A percentile compares a stretch with the other conserved stretches of the same genome.
These are phyloP conservation scores for Eragrostis nindensis DNA, from an alignment of 176 grass and related monocot species.

Conservation along the genomic window DNA sequence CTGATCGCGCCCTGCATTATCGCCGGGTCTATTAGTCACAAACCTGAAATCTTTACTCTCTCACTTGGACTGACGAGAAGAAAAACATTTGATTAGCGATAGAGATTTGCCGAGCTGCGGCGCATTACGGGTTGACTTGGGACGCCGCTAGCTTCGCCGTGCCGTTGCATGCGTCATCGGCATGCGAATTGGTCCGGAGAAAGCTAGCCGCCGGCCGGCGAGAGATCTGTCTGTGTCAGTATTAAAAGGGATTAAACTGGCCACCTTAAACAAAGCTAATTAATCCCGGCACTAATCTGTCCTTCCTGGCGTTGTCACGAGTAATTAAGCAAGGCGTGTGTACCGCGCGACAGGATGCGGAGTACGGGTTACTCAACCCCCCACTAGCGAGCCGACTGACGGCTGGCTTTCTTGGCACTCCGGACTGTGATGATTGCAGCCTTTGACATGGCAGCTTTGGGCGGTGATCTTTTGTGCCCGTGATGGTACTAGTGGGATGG, in stretches of 20 bases:
- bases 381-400: conserved; percentile 35
- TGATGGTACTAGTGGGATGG: conserved; percentile 15
- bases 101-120: neutral
- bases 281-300: conserved; percentile 2
- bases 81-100: neutral
- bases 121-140: neutral
- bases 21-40: conserved; percentile 23
- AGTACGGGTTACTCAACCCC: conserved; percentile 34
- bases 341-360: neutral
- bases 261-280: neutral
- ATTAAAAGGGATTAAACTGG: no score
- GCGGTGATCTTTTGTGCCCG: conserved; percentile 33
- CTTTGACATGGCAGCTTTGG: conserved; percentile 40
- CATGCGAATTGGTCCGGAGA: neutral
- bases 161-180: neutral
- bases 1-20: conserved; percentile 34
- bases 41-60: neutral
- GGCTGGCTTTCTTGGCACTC: conserved; percentile 40
- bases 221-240: no score
- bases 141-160: neutral
- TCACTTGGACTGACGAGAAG: neutral
- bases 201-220: neutral
- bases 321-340: neutral
- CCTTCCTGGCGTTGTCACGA: neutral
- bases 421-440: conserved; percentile 40